A percentile compares a stretch with the other conserved stretches of the same genome.
phyloP scores from a whole-genome alignment of 1,284 basidiomycete genomes.

The Entoloma clypeatum region DNA sequence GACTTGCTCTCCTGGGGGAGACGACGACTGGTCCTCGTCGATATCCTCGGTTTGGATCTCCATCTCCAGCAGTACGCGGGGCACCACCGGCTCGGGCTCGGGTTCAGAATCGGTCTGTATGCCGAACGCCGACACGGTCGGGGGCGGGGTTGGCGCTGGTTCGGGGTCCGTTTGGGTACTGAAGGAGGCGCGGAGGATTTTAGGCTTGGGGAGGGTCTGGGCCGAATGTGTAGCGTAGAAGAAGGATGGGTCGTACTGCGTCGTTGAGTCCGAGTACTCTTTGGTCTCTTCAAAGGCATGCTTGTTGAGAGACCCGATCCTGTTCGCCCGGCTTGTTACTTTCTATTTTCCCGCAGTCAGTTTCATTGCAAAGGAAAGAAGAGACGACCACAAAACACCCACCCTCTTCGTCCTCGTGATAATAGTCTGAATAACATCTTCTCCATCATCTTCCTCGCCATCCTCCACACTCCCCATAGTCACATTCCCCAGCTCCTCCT shows the following conservation, averaged over 20 bases:
- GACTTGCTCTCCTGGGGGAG: slow-evolving; percentile 31
- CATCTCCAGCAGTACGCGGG: slow-evolving; percentile 42
- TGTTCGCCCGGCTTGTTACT: slow-evolving; percentile 56
- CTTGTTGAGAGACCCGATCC: slow-evolving; percentile 38
- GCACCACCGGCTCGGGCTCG: slow-evolving; percentile 25
- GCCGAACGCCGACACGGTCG: slow-evolving; percentile 16
- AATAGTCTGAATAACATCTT: slow-evolving; percentile 77
- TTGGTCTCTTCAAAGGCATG: slow-evolving; percentile 65
- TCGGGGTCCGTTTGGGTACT: slow-evolving; percentile 41
- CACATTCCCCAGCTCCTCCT: slow-evolving; percentile 26
- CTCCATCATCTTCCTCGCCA: slow-evolving; percentile 60
- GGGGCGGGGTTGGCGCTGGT: slow-evolving; percentile 27
- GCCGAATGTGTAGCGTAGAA: slow-evolving; percentile 42
- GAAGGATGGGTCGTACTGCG: slow-evolving; percentile 57
- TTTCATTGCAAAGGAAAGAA: not conserved
- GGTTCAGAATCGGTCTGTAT: slow-evolving; percentile 32
- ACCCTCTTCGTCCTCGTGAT: slow-evolving; percentile 76
- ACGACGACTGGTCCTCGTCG: slow-evolving; percentile 38
- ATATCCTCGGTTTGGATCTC: slow-evolving; percentile 61
- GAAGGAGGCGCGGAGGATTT: slow-evolving; percentile 11
- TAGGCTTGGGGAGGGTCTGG: slow-evolving; percentile 39
- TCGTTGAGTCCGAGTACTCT: slow-evolving; percentile 65
- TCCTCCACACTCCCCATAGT: slow-evolving; percentile 35
- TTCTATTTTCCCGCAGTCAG: slow-evolving; percentile 40
- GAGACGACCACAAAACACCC: slow-evolving; percentile 29